Conservation (phyloP, 225 moss, liverwort and hornwort species). For the Sphagnum contortum region DNA sequence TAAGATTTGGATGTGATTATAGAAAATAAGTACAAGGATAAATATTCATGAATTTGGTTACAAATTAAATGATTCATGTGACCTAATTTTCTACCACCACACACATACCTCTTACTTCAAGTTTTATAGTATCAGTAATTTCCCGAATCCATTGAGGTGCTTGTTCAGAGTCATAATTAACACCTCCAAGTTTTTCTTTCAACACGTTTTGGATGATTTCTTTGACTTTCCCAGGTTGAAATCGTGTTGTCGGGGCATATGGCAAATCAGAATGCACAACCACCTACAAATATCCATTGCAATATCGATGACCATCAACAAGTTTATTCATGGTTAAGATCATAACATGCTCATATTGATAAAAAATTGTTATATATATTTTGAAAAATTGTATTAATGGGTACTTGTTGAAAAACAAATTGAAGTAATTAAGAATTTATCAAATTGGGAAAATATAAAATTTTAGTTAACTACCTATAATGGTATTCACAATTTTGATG, state of each 20-base stretch:
- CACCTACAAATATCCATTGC: slow-evolving; percentile 19
- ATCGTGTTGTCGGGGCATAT: slow-evolving; percentile 29
- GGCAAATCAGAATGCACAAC: slow-evolving; percentile 36
- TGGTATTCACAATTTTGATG: too few species aligned
- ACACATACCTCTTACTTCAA: slow-evolving; percentile 27
- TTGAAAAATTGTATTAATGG: neutral
- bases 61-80: too few species aligned
- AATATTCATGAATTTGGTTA: too few species aligned
- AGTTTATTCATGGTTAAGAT: neutral
- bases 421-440: too few species aligned
- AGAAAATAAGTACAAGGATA: too few species aligned
- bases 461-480: too few species aligned
- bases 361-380: neutral
- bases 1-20: too few species aligned
- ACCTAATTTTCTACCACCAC: too few species aligned
- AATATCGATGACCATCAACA: neutral
- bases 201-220: slow-evolving; percentile 28
- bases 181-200: slow-evolving; percentile 27
- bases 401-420: too few species aligned
- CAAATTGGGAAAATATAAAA: too few species aligned
- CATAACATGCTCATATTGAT: neutral
- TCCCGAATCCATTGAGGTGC: slow-evolving; percentile 36
- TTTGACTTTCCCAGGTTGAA: slow-evolving; percentile 36
- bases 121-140: slow-evolving; percentile 36
- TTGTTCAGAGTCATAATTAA: slow-evolving; percentile 43